Base-by-base conservation (phyloP, 176 grass and related monocot genomes). In the Oryza glumipatula region DNA sequence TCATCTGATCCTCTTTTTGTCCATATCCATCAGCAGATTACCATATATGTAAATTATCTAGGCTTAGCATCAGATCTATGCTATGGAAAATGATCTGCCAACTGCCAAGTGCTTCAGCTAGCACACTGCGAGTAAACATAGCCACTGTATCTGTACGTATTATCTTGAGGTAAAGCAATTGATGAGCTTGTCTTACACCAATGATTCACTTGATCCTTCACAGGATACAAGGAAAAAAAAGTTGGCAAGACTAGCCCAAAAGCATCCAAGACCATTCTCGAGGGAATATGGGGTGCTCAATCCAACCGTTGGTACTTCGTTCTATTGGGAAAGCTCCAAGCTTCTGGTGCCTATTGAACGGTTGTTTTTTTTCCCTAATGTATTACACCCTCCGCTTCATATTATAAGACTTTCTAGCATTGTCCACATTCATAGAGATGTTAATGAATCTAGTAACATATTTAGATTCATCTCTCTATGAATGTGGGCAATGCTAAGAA, bases 1-100 rank as follows among this genome's bases (percentile, higher is more conserved):
- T 83, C 63, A 44, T 11, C 35, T 10, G 67, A 85, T 81, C 72
- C 77, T 56, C 38, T 33, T 88, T 88, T 73, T 85, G 56, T 82
- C 63, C 76, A 79, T 85, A 71, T 47, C 19, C 46, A 56, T 77
- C 66, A 84, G 39, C 26, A 45, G 7, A 49, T 49, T 68, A 47
- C 44, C 8, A 2, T 21, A 2, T 21, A 38, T 74, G 12, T 28
- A 32, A 72, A 2, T 48, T 45, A 5, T 67, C 33, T 51, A 86
- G 70, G 15, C 46, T 73, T 79, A 22, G 19, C 56, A 22, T 61
- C 56, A 8, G 6, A 61, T 21, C 19, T 67, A 75, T 33, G 36
- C 36, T 35, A 19, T 32, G 73, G 6, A 5, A 17, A 68, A 15
- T 9, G 14, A 70, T 15, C 6, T 68, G 14, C 23, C 1, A 77